Base-by-base conservation (phyloP, 75 land plant species). In the Sequoiadendron giganteum region DNA sequence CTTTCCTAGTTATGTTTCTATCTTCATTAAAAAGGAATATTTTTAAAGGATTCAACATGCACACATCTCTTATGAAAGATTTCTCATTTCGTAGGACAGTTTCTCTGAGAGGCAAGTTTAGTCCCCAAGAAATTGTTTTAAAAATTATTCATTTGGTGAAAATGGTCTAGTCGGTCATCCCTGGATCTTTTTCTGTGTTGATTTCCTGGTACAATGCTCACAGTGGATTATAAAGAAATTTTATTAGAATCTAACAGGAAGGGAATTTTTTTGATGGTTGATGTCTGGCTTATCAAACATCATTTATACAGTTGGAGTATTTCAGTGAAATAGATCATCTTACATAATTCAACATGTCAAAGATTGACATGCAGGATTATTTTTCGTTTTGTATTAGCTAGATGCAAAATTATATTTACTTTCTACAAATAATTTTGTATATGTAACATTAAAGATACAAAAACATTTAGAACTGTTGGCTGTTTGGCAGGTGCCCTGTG, bases 401-500 rank as follows among this genome's bases (percentile, higher is more conserved):
- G 65, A 34, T 52, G 10, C 25, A 48, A 49, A 42, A 54, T 47
- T 88, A 84, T 11, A 73, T 49, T 40, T 40, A 7, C 56, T 32
- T 55, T 30, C 56, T 54, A 40, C 40, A 45, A 39, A 43, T 21
- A 30, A 13, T 39, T 39, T n/a, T 56, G 34, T 36, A 32, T 38
- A 19, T 87, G 13, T 1, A 45, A 55, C 9, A 25, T 39, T 10
- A 85, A 58, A 68, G 21, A 32, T 85, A 18, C 25, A 88, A 45
- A 84, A 47, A 8, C 58, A 18, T 86, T 39, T 10, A 87, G 28
- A 14, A 13, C 39, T 52, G 32, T 79, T 38, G 38, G 77, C 11
- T 58, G 47, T 90, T 54, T 61, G 36, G 38, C 91, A 95, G 96
- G 89, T 94, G 43, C 91, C 94, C 80, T 87, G 72, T 88, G 95